A percentile compares a stretch with the other conserved stretches of the same genome.
Evolutionary conservation across 2,329 filamentous ascomycete genomes (phyloP).

Genomic region (Paraconiothyrium brasiliense): DNA sequence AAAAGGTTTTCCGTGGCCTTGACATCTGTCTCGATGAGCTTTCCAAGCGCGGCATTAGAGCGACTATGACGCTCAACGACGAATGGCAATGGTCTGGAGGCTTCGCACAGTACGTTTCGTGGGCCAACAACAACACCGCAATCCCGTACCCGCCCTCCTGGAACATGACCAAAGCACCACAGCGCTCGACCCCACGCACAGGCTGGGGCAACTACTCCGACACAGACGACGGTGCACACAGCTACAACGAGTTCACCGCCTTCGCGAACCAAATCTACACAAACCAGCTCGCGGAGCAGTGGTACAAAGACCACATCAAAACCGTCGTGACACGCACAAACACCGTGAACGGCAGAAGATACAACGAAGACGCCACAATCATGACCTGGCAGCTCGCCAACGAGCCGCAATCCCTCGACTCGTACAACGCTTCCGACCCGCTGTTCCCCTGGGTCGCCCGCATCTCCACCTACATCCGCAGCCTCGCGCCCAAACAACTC

Average conservation of each 20-base stretch:
- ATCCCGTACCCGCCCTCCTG: conserved; percentile 52
- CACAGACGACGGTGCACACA: conserved; percentile 44
- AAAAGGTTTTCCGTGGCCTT: conserved; percentile 49
- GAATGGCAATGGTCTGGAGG: conserved; percentile 55
- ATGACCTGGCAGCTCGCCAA: conserved; percentile 56
- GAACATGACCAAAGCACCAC: conserved; percentile 50
- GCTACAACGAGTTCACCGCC: conserved; percentile 37
- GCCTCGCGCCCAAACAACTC: conserved; percentile 48
- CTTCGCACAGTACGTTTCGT: conserved; percentile 51
- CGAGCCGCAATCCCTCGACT: conserved; percentile 46
- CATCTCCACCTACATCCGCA: conserved; percentile 49
- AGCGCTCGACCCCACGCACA: conserved; percentile 43
- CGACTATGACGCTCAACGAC: conserved; percentile 52
- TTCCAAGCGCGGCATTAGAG: conserved; percentile 51
- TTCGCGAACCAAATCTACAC: conserved; percentile 51
- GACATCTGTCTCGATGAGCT: conserved; percentile 53
- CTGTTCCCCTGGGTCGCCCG: conserved; percentile 50
- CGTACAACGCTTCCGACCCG: conserved; percentile 42
- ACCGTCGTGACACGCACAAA: conserved; percentile 49
- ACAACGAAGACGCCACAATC: conserved; percentile 50
- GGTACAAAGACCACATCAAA: conserved; percentile 51
- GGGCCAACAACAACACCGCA: conserved; percentile 44
- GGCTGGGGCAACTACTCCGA: conserved; percentile 53
- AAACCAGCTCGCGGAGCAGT: conserved; percentile 43
- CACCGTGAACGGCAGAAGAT: conserved; percentile 47